Conservation (phyloP, 805 yeast species). For the Kodamaea fukazawae region DNA sequence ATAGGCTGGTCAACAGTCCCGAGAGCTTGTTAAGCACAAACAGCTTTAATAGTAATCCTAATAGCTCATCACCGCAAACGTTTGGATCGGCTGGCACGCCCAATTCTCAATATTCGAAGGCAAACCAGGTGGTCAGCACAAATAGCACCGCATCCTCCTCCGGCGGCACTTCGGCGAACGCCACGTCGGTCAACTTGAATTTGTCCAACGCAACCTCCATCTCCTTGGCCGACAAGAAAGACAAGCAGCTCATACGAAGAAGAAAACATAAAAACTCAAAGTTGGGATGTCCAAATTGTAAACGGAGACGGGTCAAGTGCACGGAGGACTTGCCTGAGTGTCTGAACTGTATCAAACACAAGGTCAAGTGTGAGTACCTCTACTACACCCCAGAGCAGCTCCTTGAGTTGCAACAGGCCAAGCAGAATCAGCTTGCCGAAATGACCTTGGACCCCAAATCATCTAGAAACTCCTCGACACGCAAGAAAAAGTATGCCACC, state of each 20-base stretch:
- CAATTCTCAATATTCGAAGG: no score
- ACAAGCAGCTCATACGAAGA: constrained; percentile 12
- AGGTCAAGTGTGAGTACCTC: constrained; percentile 38
- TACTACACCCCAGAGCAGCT: constrained; percentile 33
- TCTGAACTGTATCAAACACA: constrained; percentile 39
- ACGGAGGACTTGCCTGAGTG: constrained; percentile 40
- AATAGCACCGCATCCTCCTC: not conserved
- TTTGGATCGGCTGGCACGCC: not conserved
- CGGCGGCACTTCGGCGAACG: not conserved
- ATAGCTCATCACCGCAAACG: not conserved
- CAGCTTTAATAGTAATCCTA: not conserved
- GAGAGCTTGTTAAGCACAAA: not conserved
- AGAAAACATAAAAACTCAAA: constrained; percentile 28
- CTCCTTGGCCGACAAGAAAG: constrained; percentile 1
- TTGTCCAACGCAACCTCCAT: not conserved
- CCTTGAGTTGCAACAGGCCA: constrained; percentile 22
- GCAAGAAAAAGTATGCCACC: not conserved
- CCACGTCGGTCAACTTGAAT: not conserved
- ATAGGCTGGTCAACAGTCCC: constrained; percentile 4
- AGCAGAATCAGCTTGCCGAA: constrained; percentile 11
- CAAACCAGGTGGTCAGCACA: no score
- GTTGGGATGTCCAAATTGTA: constrained; percentile 50
- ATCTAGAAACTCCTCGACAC: not conserved
- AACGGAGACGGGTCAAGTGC: constrained; percentile 50
- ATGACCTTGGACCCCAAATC: not conserved